Evolutionary conservation across 495 filamentous ascomycete genomes (phyloP).

Genomic region (Xylaria bambusicola): DNA sequence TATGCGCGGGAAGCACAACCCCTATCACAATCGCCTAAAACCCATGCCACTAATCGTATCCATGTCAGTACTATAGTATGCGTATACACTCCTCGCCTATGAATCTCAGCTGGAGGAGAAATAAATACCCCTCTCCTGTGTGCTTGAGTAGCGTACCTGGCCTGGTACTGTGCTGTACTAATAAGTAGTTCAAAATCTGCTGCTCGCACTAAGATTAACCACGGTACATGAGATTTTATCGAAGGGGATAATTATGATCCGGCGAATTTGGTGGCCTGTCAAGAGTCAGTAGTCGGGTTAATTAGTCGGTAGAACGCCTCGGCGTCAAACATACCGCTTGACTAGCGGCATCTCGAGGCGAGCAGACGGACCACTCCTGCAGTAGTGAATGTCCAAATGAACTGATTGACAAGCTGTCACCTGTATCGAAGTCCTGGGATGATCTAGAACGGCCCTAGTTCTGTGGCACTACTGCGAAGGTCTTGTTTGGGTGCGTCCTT

Average conservation of each 20-base stretch:
- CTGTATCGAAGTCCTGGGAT: neutral
- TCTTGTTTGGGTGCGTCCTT: neutral
- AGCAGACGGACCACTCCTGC: constrained; percentile 6
- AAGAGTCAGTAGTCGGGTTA: constrained; percentile 6
- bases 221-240: too few relatives aligned
- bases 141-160: too few relatives aligned
- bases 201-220: too few relatives aligned
- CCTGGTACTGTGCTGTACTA: too few relatives aligned
- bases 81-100: too few relatives aligned
- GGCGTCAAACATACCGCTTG: neutral
- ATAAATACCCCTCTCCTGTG: too few relatives aligned
- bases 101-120: neutral
- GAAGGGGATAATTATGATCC: constrained; percentile 3
- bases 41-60: neutral
- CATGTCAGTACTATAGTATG: constrained; percentile 1
- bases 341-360: constrained; percentile 9
- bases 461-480: constrained; percentile 4
- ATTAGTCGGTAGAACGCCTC: neutral
- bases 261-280: neutral
- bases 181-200: too few relatives aligned
- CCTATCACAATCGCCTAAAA: neutral
- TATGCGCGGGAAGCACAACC: neutral
- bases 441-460: constrained; percentile 15
- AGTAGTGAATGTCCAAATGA: constrained; percentile 5
- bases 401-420: constrained; percentile 16